A percentile compares a stretch with the other conserved stretches of the same genome.
phyloP scores from a whole-genome alignment of 1,284 basidiomycete genomes.

The Ceratorhiza oryzae-sativae region DNA sequence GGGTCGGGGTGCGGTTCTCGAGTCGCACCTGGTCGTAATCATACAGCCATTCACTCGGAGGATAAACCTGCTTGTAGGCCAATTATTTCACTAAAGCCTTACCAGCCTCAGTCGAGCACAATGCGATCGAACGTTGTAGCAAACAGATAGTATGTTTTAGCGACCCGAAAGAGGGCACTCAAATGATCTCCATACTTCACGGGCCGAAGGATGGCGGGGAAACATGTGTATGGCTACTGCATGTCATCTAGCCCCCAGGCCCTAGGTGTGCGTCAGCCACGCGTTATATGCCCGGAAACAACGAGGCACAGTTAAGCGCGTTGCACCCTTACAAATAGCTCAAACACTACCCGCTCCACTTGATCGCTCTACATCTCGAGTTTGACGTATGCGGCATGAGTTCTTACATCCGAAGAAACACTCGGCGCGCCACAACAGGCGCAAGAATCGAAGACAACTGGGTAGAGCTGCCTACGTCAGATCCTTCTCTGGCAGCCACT shows the following conservation, averaged over 20 bases:
- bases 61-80: too few relatives aligned
- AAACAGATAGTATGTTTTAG: too few relatives aligned
- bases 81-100: too few relatives aligned
- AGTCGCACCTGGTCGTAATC: too few relatives aligned
- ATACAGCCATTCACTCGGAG: too few relatives aligned
- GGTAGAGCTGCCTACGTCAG: conserved; percentile 12
- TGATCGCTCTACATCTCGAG: background rate
- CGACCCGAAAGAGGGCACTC: background rate
- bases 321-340: background rate
- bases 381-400: background rate
- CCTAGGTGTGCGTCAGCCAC: background rate
- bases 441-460: conserved; percentile 26
- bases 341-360: background rate
- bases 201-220: background rate
- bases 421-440: conserved; percentile 20
- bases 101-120: too few relatives aligned
- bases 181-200: background rate
- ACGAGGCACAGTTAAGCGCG: background rate
- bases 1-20: too few relatives aligned
- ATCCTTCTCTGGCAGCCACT: conserved; percentile 11
- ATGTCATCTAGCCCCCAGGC: background rate
- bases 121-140: too few relatives aligned
- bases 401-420: conserved; percentile 13
- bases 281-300: background rate
- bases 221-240: background rate